Percentiles rank a stretch among this genome's conserved stretches.
phyloP scores from a whole-genome alignment of 371 early-diverging fungal species.

The Rhizopus arrhizus region DNA sequence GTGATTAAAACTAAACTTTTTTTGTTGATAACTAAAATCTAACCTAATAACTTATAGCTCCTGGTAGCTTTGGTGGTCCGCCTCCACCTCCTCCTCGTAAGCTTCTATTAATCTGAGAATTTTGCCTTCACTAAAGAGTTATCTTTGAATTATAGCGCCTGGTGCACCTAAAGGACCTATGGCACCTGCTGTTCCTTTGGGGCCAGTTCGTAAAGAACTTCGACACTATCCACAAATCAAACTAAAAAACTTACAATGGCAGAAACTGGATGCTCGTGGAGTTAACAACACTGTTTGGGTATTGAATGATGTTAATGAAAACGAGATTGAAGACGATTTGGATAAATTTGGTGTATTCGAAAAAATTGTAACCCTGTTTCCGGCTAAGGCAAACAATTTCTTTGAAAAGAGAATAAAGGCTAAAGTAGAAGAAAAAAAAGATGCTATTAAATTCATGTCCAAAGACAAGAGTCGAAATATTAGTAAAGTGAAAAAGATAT shows the following conservation, averaged over 20 bases:
- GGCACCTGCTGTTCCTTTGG: slow-evolving; percentile 25
- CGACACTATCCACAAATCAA: slow-evolving; percentile 48
- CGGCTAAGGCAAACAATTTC: slow-evolving; percentile 43
- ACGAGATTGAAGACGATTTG: slow-evolving; percentile 38
- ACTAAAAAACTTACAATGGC: slow-evolving; percentile 52
- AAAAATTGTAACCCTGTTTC: slow-evolving; percentile 43
- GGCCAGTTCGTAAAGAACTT: slow-evolving; percentile 42
- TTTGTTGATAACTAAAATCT: neutral
- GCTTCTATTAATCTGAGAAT: neutral
- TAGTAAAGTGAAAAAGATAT: slow-evolving; percentile 24
- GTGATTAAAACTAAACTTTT: neutral
- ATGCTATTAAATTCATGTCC: slow-evolving; percentile 35
- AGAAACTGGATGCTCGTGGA: slow-evolving; percentile 43
- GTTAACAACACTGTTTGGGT: slow-evolving; percentile 49
- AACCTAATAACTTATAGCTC: neutral
- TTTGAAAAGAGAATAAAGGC: slow-evolving; percentile 41
- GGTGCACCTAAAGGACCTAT: slow-evolving; percentile 24
- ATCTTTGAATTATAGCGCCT: slow-evolving; percentile 2
- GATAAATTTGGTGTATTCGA: slow-evolving; percentile 40
- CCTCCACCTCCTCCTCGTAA: slow-evolving; percentile 27
- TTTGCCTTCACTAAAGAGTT: neutral
- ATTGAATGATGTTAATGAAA: slow-evolving; percentile 36
- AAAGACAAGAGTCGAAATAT: slow-evolving; percentile 47
- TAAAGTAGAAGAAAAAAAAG: slow-evolving; percentile 25
- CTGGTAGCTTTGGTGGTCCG: slow-evolving; percentile 1